Conservation (phyloP, 31 red algal genomes). For the Asparagopsis taxiformis region DNA sequence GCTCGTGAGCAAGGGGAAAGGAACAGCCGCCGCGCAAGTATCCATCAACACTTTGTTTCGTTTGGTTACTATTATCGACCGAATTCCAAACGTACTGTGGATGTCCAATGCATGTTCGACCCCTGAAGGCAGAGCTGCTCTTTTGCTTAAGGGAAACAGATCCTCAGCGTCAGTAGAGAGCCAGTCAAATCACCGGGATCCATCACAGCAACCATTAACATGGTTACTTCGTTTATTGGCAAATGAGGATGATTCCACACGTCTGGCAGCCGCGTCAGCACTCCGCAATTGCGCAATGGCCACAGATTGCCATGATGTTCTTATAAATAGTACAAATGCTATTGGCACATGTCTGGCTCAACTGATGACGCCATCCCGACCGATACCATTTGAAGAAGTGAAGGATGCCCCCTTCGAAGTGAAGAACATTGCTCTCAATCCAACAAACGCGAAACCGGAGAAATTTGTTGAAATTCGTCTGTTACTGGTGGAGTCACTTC, state of each 20-base stretch:
- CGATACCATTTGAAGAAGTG: background rate
- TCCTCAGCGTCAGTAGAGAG: no score
- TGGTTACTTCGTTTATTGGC: conserved; percentile 22
- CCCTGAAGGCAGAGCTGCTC: conserved; percentile 33
- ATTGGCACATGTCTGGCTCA: conserved; percentile 26
- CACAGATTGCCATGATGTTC: conserved; percentile 35
- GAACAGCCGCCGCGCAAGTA: background rate
- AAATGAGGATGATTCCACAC: conserved; percentile 10
- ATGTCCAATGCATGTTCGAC: conserved; percentile 39
- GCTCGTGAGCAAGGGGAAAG: conserved; percentile 32
- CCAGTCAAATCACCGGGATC: background rate
- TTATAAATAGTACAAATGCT: conserved; percentile 21
- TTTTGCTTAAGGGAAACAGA: conserved; percentile 14
- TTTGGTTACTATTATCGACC: conserved; percentile 11
- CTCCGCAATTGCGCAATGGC: conserved; percentile 44
- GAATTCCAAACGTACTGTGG: conserved; percentile 34
- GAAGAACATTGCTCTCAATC: conserved; percentile 11
- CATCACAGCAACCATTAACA: conserved; percentile 28
- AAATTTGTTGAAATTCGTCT: conserved; percentile 51
- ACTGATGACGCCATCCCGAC: conserved; percentile 4
- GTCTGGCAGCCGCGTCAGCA: conserved; percentile 45
- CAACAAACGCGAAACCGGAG: conserved; percentile 12
- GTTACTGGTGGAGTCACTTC: conserved; percentile 34
- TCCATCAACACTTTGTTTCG: conserved; percentile 16
- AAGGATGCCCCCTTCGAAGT: conserved; percentile 18